These are phyloP conservation scores for Cercospora sojina DNA, from an alignment of 2,329 filamentous ascomycete species.

Conservation along the genomic window DNA sequence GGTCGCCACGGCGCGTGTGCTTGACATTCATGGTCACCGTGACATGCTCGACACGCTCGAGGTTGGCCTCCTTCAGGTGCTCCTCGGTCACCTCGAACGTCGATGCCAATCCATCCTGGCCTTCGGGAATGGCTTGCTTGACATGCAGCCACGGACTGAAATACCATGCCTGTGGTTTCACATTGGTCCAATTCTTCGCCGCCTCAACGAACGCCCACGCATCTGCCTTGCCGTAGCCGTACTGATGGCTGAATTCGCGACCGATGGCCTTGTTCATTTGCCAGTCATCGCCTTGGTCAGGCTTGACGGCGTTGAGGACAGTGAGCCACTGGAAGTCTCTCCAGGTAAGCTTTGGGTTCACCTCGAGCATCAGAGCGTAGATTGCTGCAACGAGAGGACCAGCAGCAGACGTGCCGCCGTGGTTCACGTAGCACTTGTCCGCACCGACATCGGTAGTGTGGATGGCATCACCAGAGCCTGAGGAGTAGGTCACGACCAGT, in stretches of 20 bases:
- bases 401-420: constrained; percentile 93
- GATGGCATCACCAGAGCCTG: constrained; percentile 82
- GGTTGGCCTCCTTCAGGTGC: constrained; percentile 77
- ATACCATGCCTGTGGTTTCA: constrained; percentile 95
- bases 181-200: constrained; percentile 79
- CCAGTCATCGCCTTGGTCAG: constrained; percentile 78
- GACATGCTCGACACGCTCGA: constrained; percentile 87
- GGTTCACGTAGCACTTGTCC: constrained; percentile 74
- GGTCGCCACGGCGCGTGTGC: constrained; percentile 81
- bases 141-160: constrained; percentile 93
- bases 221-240: constrained; percentile 94
- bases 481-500: constrained; percentile 94
- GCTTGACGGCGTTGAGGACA: constrained; percentile 76
- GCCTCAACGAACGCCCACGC: constrained; percentile 79
- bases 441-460: constrained; percentile 91
- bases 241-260: constrained; percentile 88
- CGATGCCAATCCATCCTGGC: constrained; percentile 73
- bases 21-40: constrained; percentile 96
- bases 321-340: constrained; percentile 91
- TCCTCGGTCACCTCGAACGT: constrained; percentile 78
- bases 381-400: constrained; percentile 90
- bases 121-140: constrained; percentile 80
- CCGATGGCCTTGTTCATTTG: constrained; percentile 72
- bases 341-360: constrained; percentile 86
- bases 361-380: constrained; percentile 81